Conservation (phyloP, 305 asterid genomes). For the Fraxinus xanthoxyloides region DNA sequence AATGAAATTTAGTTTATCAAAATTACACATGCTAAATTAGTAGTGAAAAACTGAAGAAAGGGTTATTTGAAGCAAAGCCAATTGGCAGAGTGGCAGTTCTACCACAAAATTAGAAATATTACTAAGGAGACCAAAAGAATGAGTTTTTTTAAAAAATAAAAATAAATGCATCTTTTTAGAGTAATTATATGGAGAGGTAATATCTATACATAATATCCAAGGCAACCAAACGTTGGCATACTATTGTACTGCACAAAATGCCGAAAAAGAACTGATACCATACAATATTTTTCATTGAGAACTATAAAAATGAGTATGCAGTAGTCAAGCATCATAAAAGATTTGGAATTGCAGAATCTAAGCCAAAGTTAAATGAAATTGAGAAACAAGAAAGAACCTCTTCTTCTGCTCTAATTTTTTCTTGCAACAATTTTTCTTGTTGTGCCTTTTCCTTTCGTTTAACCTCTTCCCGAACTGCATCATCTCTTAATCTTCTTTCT, state of each 20-base stretch:
- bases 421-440: slow-evolving; percentile 70
- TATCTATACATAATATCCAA: background rate
- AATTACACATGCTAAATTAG: background rate
- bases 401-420: slow-evolving; percentile 66
- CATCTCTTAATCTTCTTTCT: slow-evolving; percentile 88
- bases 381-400: slow-evolving; percentile 49
- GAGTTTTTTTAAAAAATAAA: background rate
- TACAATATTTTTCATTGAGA: background rate
- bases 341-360: background rate
- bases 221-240: background rate
- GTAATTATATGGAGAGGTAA: background rate
- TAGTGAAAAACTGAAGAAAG: background rate
- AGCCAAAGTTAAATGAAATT: background rate
- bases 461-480: slow-evolving; percentile 83
- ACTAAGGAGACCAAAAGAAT: background rate
- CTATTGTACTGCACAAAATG: background rate
- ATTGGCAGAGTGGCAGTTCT: background rate
- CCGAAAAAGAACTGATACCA: background rate
- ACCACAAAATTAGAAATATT: background rate
- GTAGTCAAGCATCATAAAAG: background rate
- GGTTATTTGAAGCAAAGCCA: background rate
- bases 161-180: background rate
- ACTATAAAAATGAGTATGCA: background rate
- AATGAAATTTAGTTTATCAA: background rate
- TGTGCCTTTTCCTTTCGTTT: slow-evolving; percentile 66